Conservation (phyloP, 2,329 filamentous ascomycete genomes). For the Penicillium sp. region DNA sequence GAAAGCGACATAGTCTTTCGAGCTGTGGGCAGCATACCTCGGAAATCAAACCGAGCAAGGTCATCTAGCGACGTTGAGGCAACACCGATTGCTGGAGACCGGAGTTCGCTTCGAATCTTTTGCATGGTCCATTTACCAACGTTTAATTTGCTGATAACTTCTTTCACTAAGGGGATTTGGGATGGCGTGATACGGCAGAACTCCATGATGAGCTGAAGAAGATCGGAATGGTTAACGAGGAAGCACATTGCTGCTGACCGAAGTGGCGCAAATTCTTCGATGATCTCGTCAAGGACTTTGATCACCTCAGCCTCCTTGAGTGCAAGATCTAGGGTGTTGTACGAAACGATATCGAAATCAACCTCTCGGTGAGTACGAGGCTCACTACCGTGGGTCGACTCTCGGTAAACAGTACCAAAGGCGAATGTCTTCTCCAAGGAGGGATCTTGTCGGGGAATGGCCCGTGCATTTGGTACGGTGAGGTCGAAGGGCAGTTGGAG, state of each 20-base stretch:
- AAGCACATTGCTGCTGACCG: conserved; percentile 78
- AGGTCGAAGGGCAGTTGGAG: conserved; percentile 94
- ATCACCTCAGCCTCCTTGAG: conserved; percentile 92
- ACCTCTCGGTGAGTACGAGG: conserved; percentile 85
- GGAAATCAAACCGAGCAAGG: conserved; percentile 86
- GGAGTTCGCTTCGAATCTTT: conserved; percentile 79
- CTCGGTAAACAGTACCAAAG: conserved; percentile 86
- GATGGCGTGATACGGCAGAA: conserved; percentile 77
- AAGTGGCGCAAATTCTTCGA: conserved; percentile 77
- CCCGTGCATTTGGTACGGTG: conserved; percentile 83
- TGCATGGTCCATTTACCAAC: conserved; percentile 79
- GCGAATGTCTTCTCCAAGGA: conserved; percentile 77
- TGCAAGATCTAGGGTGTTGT: conserved; percentile 77
- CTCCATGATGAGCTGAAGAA: conserved; percentile 87
- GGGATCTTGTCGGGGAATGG: conserved; percentile 70
- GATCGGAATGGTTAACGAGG: conserved; percentile 83
- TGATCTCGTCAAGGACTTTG: conserved; percentile 91
- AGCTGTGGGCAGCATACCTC: conserved; percentile 58
- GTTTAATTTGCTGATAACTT: conserved; percentile 84
- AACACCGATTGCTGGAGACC: conserved; percentile 78
- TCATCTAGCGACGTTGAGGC: conserved; percentile 91
- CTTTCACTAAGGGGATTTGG: conserved; percentile 74
- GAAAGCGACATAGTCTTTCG: conserved; percentile 35
- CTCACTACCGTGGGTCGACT: conserved; percentile 76
- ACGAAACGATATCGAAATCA: conserved; percentile 94